Evolutionary conservation across 75 land plant species (phyloP).

Genomic region (Larix kaempferi): DNA sequence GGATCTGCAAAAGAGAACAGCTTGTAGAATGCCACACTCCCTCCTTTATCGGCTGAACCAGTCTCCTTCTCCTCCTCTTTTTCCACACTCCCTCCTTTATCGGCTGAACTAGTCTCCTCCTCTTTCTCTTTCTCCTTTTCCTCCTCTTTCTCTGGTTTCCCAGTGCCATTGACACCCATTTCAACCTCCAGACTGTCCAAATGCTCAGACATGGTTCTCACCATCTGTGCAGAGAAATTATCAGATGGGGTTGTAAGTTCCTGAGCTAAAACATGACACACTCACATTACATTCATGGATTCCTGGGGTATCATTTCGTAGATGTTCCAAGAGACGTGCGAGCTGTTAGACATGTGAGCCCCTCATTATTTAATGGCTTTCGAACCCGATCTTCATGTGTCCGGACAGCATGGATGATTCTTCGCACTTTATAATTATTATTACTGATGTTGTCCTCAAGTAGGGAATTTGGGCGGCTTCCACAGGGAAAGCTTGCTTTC

Average conservation of each 20-base stretch:
- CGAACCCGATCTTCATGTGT: not conserved
- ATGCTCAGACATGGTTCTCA: not conserved
- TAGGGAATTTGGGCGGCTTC: too few species aligned
- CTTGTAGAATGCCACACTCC: slow-evolving; percentile 27
- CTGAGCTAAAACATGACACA: not conserved
- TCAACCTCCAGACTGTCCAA: not conserved
- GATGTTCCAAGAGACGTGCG: not conserved
- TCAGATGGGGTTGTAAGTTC: not conserved
- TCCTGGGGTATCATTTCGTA: not conserved
- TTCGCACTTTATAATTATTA: not conserved
- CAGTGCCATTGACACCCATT: not conserved
- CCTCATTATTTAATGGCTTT: not conserved
- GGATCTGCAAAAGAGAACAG: slow-evolving; percentile 62
- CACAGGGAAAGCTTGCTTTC: too few species aligned
- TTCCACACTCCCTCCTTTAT: not conserved
- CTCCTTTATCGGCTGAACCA: not conserved
- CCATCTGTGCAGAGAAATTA: too few species aligned
- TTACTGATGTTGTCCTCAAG: too few species aligned
- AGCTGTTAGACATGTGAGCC: not conserved
- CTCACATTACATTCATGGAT: not conserved
- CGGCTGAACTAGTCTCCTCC: not conserved
- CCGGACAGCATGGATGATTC: not conserved
- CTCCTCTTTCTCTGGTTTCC: not conserved
- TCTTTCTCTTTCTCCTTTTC: too few species aligned
- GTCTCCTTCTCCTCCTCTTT: not conserved